Conservation (phyloP, 345 rosid genomes). For the Kernera saxatilis region DNA sequence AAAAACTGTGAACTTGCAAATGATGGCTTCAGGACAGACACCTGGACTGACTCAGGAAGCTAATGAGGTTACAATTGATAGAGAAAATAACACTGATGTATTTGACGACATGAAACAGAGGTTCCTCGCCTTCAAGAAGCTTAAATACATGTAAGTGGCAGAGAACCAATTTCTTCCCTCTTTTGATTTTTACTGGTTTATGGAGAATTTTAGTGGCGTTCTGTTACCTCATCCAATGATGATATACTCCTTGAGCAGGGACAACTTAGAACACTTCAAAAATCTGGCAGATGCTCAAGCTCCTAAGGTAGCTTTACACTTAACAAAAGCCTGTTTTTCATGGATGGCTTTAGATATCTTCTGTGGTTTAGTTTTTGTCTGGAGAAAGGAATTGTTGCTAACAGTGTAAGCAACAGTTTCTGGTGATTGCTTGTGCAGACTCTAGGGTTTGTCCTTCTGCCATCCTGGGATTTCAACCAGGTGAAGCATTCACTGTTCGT, state of each 20-base stretch:
- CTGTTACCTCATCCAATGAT: background rate
- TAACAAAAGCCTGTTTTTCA: background rate
- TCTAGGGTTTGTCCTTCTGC: slow-evolving; percentile 96
- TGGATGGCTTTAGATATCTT: background rate
- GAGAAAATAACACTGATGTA: slow-evolving; percentile 33
- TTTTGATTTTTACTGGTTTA: slow-evolving; percentile 36
- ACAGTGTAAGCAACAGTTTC: slow-evolving; percentile 57
- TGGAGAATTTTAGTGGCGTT: background rate
- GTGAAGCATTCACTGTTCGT: slow-evolving; percentile 89
- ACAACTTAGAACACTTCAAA: slow-evolving; percentile 59
- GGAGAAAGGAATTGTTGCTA: slow-evolving; percentile 18
- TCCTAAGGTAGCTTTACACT: slow-evolving; percentile 56
- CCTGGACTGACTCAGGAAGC: slow-evolving; percentile 30
- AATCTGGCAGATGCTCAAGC: slow-evolving; percentile 68
- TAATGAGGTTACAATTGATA: slow-evolving; percentile 5
- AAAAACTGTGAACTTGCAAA: slow-evolving; percentile 14
- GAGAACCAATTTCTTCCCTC: background rate
- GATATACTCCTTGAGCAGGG: slow-evolving; percentile 41
- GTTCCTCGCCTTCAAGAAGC: slow-evolving; percentile 64
- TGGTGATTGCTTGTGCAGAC: slow-evolving; percentile 97
- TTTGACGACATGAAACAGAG: slow-evolving; percentile 66
- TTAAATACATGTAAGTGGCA: slow-evolving; percentile 57
- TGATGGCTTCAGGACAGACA: slow-evolving; percentile 26
- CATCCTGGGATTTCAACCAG: slow-evolving; percentile 88
- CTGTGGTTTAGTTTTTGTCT: background rate